Evolutionary conservation across 306 rosid genomes (phyloP).

Genomic region (Lathyrus oleraceus): DNA sequence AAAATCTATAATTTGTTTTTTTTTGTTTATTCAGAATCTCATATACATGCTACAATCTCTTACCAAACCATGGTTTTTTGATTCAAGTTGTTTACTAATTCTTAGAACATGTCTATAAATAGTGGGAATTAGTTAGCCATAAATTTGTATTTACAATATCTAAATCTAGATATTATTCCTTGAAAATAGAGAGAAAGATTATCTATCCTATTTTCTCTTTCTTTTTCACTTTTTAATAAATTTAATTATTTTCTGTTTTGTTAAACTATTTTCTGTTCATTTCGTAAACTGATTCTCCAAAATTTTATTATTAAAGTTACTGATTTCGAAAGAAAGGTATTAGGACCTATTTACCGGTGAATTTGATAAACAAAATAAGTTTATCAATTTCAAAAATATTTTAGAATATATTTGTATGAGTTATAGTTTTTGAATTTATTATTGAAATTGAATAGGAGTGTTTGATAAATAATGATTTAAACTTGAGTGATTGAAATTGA

Average conservation of each 20-base stretch:
- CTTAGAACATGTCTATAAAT: slow-evolving; percentile 12
- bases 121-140: slow-evolving; percentile 12
- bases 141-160: slow-evolving; percentile 10
- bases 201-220: background rate
- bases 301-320: background rate
- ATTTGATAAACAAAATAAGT: too few species aligned
- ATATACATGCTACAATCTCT: background rate
- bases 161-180: slow-evolving; percentile 33
- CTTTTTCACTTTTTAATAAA: background rate
- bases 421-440: too few species aligned
- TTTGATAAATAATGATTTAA: too few species aligned
- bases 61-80: background rate
- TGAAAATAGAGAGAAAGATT: slow-evolving; percentile 13
- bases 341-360: too few species aligned
- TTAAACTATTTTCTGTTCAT: background rate
- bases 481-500: too few species aligned
- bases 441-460: too few species aligned
- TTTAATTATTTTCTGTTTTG: background rate
- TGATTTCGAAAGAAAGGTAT: too few species aligned
- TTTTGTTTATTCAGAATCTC: background rate
- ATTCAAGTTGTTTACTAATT: background rate
- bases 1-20: background rate
- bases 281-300: background rate
- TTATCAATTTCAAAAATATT: too few species aligned
- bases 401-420: too few species aligned